Evolutionary conservation across 768 basidiomycete genomes (phyloP).

Genomic region (Collybia sp.): DNA sequence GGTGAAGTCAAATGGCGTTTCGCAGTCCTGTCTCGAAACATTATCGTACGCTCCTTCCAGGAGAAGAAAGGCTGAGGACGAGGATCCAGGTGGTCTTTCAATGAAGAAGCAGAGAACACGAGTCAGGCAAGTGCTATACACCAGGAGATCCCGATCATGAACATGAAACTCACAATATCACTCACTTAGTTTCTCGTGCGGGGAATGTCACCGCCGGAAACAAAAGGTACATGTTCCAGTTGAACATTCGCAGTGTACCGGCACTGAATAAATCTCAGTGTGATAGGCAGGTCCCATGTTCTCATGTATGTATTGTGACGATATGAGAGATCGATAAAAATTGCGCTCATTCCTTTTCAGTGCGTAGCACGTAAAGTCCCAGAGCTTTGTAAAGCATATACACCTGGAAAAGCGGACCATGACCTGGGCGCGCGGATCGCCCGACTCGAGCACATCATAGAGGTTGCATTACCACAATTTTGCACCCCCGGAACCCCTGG

Average conservation of each 20-base stretch:
- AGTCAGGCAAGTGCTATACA: conserved; percentile 55
- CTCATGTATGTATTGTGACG: conserved; percentile 52
- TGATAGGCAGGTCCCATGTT: conserved; percentile 81
- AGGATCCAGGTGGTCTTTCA: conserved; percentile 34
- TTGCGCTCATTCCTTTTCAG: conserved; percentile 28
- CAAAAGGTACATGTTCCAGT: conserved; percentile 67
- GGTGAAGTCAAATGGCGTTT: conserved; percentile 30
- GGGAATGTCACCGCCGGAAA: conserved; percentile 85
- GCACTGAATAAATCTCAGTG: conserved; percentile 43
- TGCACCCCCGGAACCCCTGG: conserved; percentile 38
- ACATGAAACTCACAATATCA: conserved; percentile 9
- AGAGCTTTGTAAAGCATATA: conserved; percentile 84
- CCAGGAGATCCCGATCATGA: conserved; percentile 2
- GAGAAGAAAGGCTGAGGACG: conserved; percentile 64
- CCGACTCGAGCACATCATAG: conserved; percentile 78
- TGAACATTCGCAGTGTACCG: conserved; percentile 6
- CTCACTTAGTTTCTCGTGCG: conserved; percentile 67
- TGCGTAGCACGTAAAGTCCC: conserved; percentile 85
- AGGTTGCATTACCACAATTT: conserved; percentile 74
- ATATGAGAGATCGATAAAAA: conserved; percentile 6
- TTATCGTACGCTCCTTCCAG: conserved; percentile 31
- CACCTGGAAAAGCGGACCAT: conserved; percentile 82
- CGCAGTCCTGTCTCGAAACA: conserved; percentile 6
- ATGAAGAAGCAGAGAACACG: conserved; percentile 70
- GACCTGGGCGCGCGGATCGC: conserved; percentile 71